Evolutionary conservation across 441 rosid species (phyloP).

Genomic region (Breynia disticha): DNA sequence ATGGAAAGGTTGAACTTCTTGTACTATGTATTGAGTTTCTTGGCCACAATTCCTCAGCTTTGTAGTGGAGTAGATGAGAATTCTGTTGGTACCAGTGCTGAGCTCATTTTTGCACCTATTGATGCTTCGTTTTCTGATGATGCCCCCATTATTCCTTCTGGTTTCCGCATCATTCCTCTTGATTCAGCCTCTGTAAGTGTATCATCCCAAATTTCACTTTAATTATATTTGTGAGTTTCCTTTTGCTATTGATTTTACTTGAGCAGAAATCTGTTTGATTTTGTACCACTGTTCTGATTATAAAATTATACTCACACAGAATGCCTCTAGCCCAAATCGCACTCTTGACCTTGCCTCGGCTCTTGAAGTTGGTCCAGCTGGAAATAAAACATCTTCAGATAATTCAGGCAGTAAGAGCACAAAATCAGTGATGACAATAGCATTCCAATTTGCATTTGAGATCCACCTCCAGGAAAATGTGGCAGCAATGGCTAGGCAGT

Average conservation of each 20-base stretch:
- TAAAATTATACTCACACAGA: slow-evolving; percentile 33
- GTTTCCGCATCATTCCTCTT: slow-evolving; percentile 93
- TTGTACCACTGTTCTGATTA: slow-evolving; percentile 4
- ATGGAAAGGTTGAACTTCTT: too few species aligned
- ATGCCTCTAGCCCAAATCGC: slow-evolving; percentile 77
- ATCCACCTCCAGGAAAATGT: slow-evolving; percentile 95
- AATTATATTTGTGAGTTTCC: background rate
- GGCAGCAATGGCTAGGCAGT: slow-evolving; percentile 91
- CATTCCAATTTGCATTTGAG: slow-evolving; percentile 89
- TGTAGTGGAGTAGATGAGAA: slow-evolving; percentile 93
- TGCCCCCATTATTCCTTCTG: slow-evolving; percentile 94
- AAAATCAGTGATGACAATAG: slow-evolving; percentile 95
- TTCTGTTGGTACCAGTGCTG: slow-evolving; percentile 82
- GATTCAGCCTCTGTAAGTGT: slow-evolving; percentile 63
- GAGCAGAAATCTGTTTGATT: background rate
- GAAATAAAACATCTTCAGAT: slow-evolving; percentile 57
- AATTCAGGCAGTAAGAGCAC: slow-evolving; percentile 45
- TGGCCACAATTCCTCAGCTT: slow-evolving; percentile 42
- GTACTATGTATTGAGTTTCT: too few species aligned
- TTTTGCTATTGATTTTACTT: background rate
- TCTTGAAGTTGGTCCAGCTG: slow-evolving; percentile 78
- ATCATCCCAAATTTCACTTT: background rate
- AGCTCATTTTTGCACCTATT: slow-evolving; percentile 92
- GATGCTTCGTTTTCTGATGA: slow-evolving; percentile 95
- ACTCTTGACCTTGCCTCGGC: slow-evolving; percentile 98